These are phyloP conservation scores for Penicillium sp. DNA, from an alignment of 2,329 filamentous ascomycete species.

Conservation along the genomic window DNA sequence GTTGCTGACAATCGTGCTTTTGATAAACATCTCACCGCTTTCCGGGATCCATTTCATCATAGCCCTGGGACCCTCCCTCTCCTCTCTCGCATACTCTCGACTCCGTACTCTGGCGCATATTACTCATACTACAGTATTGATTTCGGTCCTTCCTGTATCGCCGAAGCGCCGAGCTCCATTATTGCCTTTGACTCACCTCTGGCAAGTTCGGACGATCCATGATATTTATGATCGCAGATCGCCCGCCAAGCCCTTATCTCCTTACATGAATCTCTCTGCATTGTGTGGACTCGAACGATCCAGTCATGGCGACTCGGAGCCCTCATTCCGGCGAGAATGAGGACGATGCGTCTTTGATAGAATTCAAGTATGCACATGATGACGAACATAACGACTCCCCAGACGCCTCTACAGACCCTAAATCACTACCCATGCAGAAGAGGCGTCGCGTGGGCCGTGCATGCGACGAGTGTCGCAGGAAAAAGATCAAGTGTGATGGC, in stretches of 20 bases:
- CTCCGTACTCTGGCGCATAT: too few species aligned
- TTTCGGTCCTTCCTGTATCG: neutral
- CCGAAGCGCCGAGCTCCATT: neutral
- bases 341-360: constrained; percentile 28
- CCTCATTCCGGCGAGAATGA: constrained; percentile 32
- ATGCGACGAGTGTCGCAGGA: constrained; percentile 79
- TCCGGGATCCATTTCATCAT: constrained; percentile 18
- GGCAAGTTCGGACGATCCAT: constrained; percentile 14
- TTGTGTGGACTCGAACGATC: constrained; percentile 9
- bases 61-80: neutral
- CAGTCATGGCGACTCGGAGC: constrained; percentile 29
- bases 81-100: neutral
- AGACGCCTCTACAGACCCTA: constrained; percentile 28
- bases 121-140: too few species aligned
- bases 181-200: neutral
- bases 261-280: constrained; percentile 26
- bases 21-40: constrained; percentile 11
- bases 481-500: constrained; percentile 86
- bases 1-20: neutral
- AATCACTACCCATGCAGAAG: constrained; percentile 66
- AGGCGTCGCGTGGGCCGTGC: constrained; percentile 75
- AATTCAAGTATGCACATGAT: constrained; percentile 16
- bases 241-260: constrained; percentile 20
- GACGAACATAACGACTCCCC: constrained; percentile 22
- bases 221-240: constrained; percentile 11